These are phyloP conservation scores for Komagataella pseudopastoris DNA, from an alignment of 805 yeast genomes.

Conservation along the genomic window DNA sequence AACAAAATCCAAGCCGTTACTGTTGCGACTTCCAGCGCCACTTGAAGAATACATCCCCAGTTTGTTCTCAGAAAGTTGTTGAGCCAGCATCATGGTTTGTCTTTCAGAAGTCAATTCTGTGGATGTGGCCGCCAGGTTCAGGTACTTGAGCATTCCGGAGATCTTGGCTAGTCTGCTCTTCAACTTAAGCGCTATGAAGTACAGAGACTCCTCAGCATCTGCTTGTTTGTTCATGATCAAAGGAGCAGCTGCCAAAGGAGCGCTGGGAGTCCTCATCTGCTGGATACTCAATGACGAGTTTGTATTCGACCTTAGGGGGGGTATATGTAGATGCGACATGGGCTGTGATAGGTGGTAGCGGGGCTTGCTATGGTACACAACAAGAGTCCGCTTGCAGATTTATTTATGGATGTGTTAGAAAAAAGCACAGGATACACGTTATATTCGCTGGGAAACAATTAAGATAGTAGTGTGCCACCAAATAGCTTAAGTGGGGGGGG, in stretches of 20 bases:
- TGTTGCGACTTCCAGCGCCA: constrained; percentile 10
- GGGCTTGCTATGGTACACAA: neutral
- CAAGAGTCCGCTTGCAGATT: neutral
- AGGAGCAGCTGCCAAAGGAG: constrained; percentile 28
- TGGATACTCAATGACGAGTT: constrained; percentile 1
- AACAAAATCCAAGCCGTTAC: constrained; percentile 1
- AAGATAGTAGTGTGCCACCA: neutral
- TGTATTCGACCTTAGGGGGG: constrained; percentile 4
- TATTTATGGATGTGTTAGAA: neutral
- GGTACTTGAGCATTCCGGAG: constrained; percentile 56
- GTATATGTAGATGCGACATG: neutral
- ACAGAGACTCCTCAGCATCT: constrained; percentile 51
- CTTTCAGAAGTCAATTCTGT: constrained; percentile 64
- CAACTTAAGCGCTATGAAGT: constrained; percentile 47
- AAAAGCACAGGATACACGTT: neutral
- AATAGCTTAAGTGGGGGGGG: neutral
- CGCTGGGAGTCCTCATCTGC: constrained; percentile 18
- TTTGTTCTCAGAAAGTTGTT: constrained; percentile 7
- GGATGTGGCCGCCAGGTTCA: constrained; percentile 46
- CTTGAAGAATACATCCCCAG: constrained; percentile 8
- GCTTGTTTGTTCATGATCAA: constrained; percentile 53
- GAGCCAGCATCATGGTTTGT: constrained; percentile 43
- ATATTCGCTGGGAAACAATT: neutral
- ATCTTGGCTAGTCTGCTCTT: constrained; percentile 41
- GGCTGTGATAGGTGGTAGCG: neutral